phyloP scores from a whole-genome alignment of 208 protist species.

The Trypanosoma cruzi region DNA sequence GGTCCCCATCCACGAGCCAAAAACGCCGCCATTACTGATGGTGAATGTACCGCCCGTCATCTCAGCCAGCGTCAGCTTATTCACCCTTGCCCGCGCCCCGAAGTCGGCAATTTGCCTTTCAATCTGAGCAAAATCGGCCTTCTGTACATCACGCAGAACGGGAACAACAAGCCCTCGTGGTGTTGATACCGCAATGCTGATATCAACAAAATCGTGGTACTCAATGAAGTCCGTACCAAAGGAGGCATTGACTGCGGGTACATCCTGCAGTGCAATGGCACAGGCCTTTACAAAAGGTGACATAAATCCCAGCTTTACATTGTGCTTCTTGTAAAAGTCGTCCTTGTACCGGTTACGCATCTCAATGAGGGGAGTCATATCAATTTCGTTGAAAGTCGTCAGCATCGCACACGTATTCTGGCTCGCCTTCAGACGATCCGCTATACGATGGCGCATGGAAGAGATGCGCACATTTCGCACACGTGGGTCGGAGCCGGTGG shows the following conservation, averaged over 20 bases:
- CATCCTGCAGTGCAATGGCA: conserved; percentile 94
- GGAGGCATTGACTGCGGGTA: conserved; percentile 96
- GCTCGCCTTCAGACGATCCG: conserved; percentile 97
- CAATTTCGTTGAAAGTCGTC: conserved; percentile 99
- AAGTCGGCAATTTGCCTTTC: conserved; percentile 95
- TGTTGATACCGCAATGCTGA: conserved; percentile 97
- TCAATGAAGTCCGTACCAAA: conserved; percentile 97
- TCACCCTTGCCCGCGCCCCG: conserved; percentile 89
- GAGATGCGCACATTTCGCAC: conserved; percentile 92
- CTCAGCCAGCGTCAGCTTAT: conserved; percentile 96
- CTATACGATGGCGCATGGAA: conserved; percentile 96
- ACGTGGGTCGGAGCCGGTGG: conserved; percentile 69
- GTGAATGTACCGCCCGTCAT: conserved; percentile 99
- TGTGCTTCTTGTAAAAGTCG: conserved; percentile 97
- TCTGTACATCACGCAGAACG: conserved; percentile 97
- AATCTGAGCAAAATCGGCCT: conserved; percentile 96
- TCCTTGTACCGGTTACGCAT: conserved; percentile 98
- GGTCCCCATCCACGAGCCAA: conserved; percentile 98
- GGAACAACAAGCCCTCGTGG: conserved; percentile 97
- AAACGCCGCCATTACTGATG: conserved; percentile 99
- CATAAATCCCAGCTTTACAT: conserved; percentile 99
- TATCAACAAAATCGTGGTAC: conserved; percentile 98
- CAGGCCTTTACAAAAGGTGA: conserved; percentile 98
- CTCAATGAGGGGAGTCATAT: conserved; percentile 96
- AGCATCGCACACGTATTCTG: conserved; percentile 99